These are phyloP conservation scores for Takashimella tepidaria DNA, from an alignment of 1,284 basidiomycete genomes.

Conservation along the genomic window DNA sequence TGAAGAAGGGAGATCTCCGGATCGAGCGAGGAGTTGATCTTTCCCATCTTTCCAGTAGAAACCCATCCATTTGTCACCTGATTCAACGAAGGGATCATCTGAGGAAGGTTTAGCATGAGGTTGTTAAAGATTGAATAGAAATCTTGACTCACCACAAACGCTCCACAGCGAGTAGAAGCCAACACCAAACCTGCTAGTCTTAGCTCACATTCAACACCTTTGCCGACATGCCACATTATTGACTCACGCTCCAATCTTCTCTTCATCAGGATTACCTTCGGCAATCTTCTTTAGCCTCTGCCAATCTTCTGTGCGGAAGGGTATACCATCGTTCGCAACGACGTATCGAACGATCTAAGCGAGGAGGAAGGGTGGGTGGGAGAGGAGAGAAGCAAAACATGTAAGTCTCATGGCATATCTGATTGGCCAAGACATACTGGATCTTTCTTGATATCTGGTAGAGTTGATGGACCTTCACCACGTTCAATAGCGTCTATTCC, in stretches of 20 bases:
- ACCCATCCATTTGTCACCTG: constrained; percentile 86
- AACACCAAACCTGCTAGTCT: constrained; percentile 44
- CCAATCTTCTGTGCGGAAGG: constrained; percentile 77
- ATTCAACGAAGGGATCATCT: constrained; percentile 91
- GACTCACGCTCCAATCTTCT: constrained; percentile 49
- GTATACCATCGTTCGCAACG: constrained; percentile 81
- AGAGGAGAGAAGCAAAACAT: too few relatives aligned
- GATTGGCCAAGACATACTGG: constrained; percentile 47
- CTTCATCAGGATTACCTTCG: constrained; percentile 53
- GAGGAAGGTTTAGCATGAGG: constrained; percentile 6
- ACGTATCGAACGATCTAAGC: constrained; percentile 49
- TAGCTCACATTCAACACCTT: neutral
- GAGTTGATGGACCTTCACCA: constrained; percentile 17
- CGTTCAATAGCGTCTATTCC: constrained; percentile 52
- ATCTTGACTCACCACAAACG: constrained; percentile 38
- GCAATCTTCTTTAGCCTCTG: constrained; percentile 68
- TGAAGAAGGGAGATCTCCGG: constrained; percentile 58
- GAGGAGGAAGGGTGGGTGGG: too few relatives aligned
- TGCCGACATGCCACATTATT: constrained; percentile 15
- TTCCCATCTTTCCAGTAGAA: constrained; percentile 95
- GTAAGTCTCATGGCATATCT: too few relatives aligned
- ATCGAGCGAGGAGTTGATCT: constrained; percentile 74
- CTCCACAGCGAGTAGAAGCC: constrained; percentile 54
- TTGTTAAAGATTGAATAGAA: neutral
- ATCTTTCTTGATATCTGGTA: constrained; percentile 60